Conservation (phyloP, 495 filamentous ascomycete species). For the Trichoderma erinaceum region DNA sequence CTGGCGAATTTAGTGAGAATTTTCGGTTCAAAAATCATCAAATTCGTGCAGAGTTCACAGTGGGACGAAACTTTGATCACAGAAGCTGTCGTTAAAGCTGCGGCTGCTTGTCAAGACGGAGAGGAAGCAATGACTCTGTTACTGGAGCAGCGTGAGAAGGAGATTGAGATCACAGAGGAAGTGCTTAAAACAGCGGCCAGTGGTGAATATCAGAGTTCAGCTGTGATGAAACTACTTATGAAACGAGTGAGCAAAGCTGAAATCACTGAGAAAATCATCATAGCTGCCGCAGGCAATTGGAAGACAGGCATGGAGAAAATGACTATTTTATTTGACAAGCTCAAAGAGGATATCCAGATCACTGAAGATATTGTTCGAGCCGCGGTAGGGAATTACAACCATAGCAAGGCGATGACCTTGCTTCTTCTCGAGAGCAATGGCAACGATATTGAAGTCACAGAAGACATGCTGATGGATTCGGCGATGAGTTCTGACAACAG, state of each 20-base stretch:
- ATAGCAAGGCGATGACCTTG: not conserved
- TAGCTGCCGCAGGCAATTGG: not conserved
- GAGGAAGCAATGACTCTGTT: constrained; percentile 15
- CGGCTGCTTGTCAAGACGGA: too few relatives aligned
- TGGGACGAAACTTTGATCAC: too few relatives aligned
- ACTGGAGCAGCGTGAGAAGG: constrained; percentile 17
- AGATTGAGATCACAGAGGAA: constrained; percentile 18
- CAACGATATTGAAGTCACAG: constrained; percentile 18
- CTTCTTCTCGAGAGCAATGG: constrained; percentile 18
- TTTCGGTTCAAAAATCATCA: too few relatives aligned
- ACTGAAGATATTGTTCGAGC: not conserved
- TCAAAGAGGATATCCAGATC: not conserved
- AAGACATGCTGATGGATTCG: constrained; percentile 20
- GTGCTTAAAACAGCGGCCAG: constrained; percentile 18
- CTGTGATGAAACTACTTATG: constrained; percentile 22
- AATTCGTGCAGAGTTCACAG: too few relatives aligned
- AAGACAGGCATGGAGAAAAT: not conserved
- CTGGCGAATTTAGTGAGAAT: too few relatives aligned
- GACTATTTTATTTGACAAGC: not conserved
- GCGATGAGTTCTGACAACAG: not conserved
- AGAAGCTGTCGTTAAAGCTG: too few relatives aligned
- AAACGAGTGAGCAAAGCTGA: constrained; percentile 15
- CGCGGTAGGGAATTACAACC: not conserved
- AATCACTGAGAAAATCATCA: constrained; percentile 20
- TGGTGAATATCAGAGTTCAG: constrained; percentile 3